phyloP scores from a whole-genome alignment of 2,329 filamentous ascomycete species.

The Xylariomycetidae sp. region DNA sequence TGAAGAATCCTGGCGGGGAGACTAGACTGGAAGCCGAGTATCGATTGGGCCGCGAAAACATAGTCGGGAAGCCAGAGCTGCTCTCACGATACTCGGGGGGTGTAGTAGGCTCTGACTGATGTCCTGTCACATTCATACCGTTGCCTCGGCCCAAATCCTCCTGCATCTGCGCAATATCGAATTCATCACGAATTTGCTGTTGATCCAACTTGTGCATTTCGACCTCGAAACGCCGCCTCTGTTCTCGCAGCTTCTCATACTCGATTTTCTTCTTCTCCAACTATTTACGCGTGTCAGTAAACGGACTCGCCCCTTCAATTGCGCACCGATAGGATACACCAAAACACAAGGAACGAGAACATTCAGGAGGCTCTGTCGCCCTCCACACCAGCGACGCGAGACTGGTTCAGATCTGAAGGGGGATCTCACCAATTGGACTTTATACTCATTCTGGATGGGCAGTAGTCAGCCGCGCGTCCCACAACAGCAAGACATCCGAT shows the following conservation, averaged over 20 bases:
- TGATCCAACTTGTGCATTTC: constrained; percentile 89
- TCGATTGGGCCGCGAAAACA: constrained; percentile 78
- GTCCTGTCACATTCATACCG: constrained; percentile 53
- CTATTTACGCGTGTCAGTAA: constrained; percentile 49
- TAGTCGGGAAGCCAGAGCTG: constrained; percentile 65
- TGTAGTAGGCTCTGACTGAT: constrained; percentile 92
- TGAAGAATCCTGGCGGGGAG: constrained; percentile 71
- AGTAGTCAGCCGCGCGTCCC: constrained; percentile 24
- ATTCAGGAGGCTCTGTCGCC: no score
- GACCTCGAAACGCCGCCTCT: constrained; percentile 83
- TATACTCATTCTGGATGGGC: constrained; percentile 24
- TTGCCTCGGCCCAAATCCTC: constrained; percentile 63
- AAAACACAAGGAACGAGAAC: no score
- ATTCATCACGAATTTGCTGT: constrained; percentile 76
- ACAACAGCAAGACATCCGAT: constrained; percentile 24
- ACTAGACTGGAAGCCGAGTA: constrained; percentile 87
- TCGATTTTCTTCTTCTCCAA: constrained; percentile 91
- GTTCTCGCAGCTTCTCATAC: constrained; percentile 85
- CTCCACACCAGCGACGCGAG: no score
- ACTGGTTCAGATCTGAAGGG: no score
- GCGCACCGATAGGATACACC: constrained; percentile 1
- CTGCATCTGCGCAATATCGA: constrained; percentile 80
- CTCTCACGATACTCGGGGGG: constrained; percentile 86
- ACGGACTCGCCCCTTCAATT: no score
- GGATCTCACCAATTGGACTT: constrained; percentile 67